Base-by-base conservation (phyloP, 805 yeast species). In the Monosporozyma solicola region DNA sequence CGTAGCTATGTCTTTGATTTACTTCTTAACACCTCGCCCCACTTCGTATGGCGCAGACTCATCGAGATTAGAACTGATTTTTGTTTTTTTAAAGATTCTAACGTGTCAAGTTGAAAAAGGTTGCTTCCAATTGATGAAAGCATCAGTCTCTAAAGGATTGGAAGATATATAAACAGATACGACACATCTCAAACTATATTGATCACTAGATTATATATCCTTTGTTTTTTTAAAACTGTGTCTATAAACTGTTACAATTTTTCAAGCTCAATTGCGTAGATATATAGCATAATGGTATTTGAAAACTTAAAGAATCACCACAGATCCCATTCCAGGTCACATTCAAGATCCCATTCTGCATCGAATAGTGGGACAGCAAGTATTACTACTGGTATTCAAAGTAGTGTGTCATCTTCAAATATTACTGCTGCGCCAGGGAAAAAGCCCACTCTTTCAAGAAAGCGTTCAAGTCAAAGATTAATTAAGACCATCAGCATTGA, bases 401-500 rank as follows among this genome's bases (percentile, higher is more conserved):
- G 20, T 15, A 35, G 39, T 35, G 39, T 6, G n/a, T 35, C 39
- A 3, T 13, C 39, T 15, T 13, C 39, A 2, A 35, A 35, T 35
- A n/a, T 15, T 15, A 35, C 6, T 13, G 15, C 39, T 15, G 20
- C 43, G 2, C 25, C 43, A 20, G 43, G 43, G 15, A 39, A 24
- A 39, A 39, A 60, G 51, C 59, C 61, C 7, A 60, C 68, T 3
- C 44, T 65, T 33, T 60, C 68, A 4, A 53, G 67, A 8, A 55
- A 56, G 29, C 59, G 60, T 46, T 61, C 66, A 8, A 64, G 69
- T 8, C 65, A 62, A 35, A 59, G 69, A 45, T 54, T 64, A 15
- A 59, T 66, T 20, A 57, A 62, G 7, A 64, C 68, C 3, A 66
- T 67, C 25, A 62, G 63, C 35, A 53, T 66, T 5, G 68, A 63